These are phyloP conservation scores for Pseudocohnilembus persalinus DNA, from an alignment of 169 alveolate genomes.

Conservation along the genomic window DNA sequence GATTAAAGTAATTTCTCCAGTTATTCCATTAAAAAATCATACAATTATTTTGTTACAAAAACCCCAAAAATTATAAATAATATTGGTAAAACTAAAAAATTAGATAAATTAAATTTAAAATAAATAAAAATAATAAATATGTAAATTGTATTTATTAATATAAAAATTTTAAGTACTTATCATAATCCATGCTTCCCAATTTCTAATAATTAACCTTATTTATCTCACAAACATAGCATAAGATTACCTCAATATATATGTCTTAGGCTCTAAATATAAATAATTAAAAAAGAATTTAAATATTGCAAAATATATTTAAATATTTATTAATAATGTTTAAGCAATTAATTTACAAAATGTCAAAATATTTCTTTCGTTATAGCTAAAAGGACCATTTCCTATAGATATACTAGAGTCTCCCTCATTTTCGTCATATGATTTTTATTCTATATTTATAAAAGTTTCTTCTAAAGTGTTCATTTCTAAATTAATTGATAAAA, in stretches of 20 bases:
- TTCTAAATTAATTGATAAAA: constrained; percentile 1
- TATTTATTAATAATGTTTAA: no score
- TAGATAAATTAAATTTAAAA: no score
- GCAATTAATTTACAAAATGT: no score
- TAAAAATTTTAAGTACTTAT: not conserved
- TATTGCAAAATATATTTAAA: no score
- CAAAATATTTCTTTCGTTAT: no score
- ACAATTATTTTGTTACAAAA: not conserved
- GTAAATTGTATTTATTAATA: no score
- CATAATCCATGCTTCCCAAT: not conserved
- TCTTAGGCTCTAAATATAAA: not conserved
- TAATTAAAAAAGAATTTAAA: no score
- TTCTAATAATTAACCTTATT: not conserved
- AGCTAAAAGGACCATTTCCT: no score
- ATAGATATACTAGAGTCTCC: no score
- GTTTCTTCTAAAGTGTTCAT: constrained; percentile 46
- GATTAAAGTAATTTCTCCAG: no score
- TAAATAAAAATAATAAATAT: no score
- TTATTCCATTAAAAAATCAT: not conserved
- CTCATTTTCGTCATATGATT: not conserved
- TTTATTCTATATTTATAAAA: constrained; percentile 18
- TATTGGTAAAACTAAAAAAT: not conserved
- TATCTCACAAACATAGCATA: not conserved
- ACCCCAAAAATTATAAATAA: not conserved
- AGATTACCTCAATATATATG: no score